Percentiles rank a stretch among this genome's conserved stretches.
phyloP scores from a whole-genome alignment of 2,329 filamentous ascomycete species.

The Fonsecaea nubica region DNA sequence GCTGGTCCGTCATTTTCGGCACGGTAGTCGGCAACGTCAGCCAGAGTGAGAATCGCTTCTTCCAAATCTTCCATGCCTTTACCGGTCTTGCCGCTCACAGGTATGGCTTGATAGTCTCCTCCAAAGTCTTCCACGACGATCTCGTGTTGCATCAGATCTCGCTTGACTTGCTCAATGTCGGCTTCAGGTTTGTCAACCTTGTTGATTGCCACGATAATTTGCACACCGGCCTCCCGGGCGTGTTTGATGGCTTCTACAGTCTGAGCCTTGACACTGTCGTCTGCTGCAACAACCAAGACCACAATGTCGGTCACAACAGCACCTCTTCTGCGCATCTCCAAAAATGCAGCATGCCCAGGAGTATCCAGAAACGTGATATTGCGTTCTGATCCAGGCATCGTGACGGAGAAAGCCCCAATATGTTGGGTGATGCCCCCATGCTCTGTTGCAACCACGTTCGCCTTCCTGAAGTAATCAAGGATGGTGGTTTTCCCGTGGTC shows the following conservation, averaged over 20 bases:
- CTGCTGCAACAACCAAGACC: constrained; percentile 91
- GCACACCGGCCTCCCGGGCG: constrained; percentile 82
- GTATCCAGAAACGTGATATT: constrained; percentile 96
- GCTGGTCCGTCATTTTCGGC: constrained; percentile 77
- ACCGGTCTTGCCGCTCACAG: constrained; percentile 91
- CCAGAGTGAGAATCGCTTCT: constrained; percentile 83
- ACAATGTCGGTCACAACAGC: constrained; percentile 97
- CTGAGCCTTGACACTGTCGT: constrained; percentile 97
- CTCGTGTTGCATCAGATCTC: constrained; percentile 80
- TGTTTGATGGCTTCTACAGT: constrained; percentile 96
- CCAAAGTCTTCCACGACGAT: constrained; percentile 95
- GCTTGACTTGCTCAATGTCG: constrained; percentile 81
- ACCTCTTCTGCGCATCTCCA: constrained; percentile 93
- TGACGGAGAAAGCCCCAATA: constrained; percentile 95
- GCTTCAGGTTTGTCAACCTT: constrained; percentile 91
- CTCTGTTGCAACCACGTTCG: constrained; percentile 86
- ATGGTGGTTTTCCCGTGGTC: constrained; percentile 98
- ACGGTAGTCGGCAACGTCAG: constrained; percentile 88
- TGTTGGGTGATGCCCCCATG: constrained; percentile 98
- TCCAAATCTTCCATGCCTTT: constrained; percentile 89
- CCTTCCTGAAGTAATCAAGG: constrained; percentile 89
- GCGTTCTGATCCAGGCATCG: constrained; percentile 77
- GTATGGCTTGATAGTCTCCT: constrained; percentile 90
- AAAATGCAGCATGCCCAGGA: constrained; percentile 92
- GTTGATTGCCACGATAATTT: constrained; percentile 97